Evolutionary conservation across 345 rosid species (phyloP).

Genomic region (Nephelium lappaceum): DNA sequence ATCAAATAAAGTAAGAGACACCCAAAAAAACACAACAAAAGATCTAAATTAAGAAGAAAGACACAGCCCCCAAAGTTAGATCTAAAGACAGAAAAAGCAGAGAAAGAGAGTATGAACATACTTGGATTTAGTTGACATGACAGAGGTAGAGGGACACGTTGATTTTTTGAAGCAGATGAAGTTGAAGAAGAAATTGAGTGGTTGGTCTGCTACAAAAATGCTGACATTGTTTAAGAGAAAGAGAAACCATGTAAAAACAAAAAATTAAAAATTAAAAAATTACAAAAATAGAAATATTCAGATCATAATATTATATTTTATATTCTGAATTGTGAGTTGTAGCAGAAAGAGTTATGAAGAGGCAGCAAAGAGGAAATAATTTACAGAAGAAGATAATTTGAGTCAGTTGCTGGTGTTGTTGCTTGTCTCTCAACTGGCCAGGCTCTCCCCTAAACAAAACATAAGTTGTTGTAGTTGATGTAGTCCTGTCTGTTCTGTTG

Average conservation of each 20-base stretch:
- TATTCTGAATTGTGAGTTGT: too few species aligned
- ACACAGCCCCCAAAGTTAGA: constrained; percentile 33
- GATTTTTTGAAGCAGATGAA: constrained; percentile 17
- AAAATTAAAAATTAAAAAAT: too few species aligned
- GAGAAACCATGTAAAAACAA: not conserved
- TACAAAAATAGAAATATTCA: not conserved
- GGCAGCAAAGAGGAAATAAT: not conserved
- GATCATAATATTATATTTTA: not conserved
- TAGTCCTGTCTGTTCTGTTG: too few species aligned
- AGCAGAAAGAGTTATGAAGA: not conserved
- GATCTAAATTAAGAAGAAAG: constrained; percentile 18
- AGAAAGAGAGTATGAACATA: constrained; percentile 28
- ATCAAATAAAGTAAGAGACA: not conserved
- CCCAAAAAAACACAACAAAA: not conserved
- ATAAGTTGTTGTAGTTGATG: not conserved
- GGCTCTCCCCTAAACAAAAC: constrained; percentile 14
- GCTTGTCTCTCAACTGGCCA: constrained; percentile 46
- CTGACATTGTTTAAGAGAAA: constrained; percentile 37
- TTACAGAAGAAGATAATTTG: constrained; percentile 30
- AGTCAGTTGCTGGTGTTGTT: constrained; percentile 41
- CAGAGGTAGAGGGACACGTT: constrained; percentile 9
- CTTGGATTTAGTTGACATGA: constrained; percentile 72
- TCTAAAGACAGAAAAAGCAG: constrained; percentile 24
- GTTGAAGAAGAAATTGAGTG: not conserved
- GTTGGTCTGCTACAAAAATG: constrained; percentile 28